A percentile compares a stretch with the other conserved stretches of the same genome.
phyloP scores from a whole-genome alignment of 1,139 yeast species.

The Yamadazyma sp. region DNA sequence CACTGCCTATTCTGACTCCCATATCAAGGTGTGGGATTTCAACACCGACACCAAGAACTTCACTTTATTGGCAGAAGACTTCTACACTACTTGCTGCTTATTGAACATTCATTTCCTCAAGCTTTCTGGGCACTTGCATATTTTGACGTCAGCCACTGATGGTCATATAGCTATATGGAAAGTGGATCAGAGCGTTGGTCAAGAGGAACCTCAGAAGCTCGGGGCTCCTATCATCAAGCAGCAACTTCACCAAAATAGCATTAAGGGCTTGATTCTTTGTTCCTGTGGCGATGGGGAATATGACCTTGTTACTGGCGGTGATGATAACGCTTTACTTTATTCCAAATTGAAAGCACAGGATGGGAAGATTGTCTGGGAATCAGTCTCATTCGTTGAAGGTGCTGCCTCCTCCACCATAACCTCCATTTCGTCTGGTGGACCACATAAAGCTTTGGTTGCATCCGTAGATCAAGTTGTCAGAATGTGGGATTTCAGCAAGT shows the following conservation, averaged over 20 bases:
- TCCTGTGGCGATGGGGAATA: slow-evolving; percentile 20
- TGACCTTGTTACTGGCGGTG: slow-evolving; percentile 75
- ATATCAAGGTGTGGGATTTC: slow-evolving; percentile 65
- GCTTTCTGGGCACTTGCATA: slow-evolving; percentile 24
- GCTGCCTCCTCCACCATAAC: slow-evolving; percentile 93
- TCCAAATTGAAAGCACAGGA: slow-evolving; percentile 32
- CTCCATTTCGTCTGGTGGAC: slow-evolving; percentile 42
- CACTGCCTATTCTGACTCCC: slow-evolving; percentile 84
- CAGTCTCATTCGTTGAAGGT: slow-evolving; percentile 34
- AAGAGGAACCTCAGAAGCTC: slow-evolving; percentile 10
- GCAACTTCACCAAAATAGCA: slow-evolving; percentile 79
- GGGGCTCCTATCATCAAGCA: slow-evolving; percentile 38
- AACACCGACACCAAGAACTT: slow-evolving; percentile 37
- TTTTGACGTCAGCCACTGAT: slow-evolving; percentile 75
- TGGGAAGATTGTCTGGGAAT: slow-evolving; percentile 18
- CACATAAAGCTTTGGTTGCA: slow-evolving; percentile 39
- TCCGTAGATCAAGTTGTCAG: slow-evolving; percentile 81
- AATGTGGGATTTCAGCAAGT: slow-evolving; percentile 51
- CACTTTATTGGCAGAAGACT: slow-evolving; percentile 42
- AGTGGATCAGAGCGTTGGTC: slow-evolving; percentile 18
- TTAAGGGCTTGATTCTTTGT: slow-evolving; percentile 48
- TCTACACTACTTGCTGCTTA: slow-evolving; percentile 74
- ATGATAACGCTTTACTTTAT: slow-evolving; percentile 73
- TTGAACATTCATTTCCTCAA: slow-evolving; percentile 55
- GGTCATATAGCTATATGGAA: slow-evolving; percentile 72